Percentiles rank a stretch among this genome's conserved stretches.
Evolutionary conservation across 1,284 basidiomycete genomes (phyloP).

Genomic region (Spongiforma sp.): DNA sequence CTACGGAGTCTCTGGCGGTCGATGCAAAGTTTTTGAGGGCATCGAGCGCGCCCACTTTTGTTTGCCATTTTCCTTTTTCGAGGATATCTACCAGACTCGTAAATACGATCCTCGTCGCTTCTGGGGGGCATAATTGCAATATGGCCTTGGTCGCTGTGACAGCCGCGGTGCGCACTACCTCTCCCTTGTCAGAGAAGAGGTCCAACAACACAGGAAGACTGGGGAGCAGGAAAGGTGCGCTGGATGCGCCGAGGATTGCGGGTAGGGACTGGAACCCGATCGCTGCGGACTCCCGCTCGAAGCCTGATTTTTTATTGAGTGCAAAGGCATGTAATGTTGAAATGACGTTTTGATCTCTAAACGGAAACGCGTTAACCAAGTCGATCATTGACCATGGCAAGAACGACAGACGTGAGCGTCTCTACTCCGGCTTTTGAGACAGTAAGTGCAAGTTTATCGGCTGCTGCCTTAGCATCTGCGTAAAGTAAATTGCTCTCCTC

Average conservation of each 20-base stretch:
- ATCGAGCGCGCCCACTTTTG: slow-evolving; percentile 94
- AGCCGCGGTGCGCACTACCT: slow-evolving; percentile 88
- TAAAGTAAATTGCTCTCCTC: slow-evolving; percentile 10
- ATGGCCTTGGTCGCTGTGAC: slow-evolving; percentile 85
- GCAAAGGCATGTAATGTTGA: slow-evolving; percentile 75
- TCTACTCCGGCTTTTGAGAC: slow-evolving; percentile 68
- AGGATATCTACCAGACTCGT: slow-evolving; percentile 75
- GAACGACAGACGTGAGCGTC: slow-evolving; percentile 59
- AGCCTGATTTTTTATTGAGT: slow-evolving; percentile 89
- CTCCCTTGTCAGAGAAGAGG: slow-evolving; percentile 94
- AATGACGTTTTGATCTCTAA: slow-evolving; percentile 68
- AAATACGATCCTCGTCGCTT: slow-evolving; percentile 81
- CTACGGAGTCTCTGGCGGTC: slow-evolving; percentile 81
- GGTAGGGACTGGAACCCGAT: slow-evolving; percentile 86
- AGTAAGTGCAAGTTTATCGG: slow-evolving; percentile 76
- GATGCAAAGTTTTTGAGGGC: slow-evolving; percentile 78
- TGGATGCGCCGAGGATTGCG: slow-evolving; percentile 73
- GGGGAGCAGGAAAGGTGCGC: slow-evolving; percentile 83
- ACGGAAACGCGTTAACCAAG: slow-evolving; percentile 8
- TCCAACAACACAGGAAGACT: slow-evolving; percentile 85
- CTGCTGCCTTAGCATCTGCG: slow-evolving; percentile 79
- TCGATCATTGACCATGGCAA: slow-evolving; percentile 7
- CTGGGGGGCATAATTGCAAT: slow-evolving; percentile 85
- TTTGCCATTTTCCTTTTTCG: slow-evolving; percentile 91
- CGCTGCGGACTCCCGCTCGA: slow-evolving; percentile 91